Evolutionary conservation across 129 eudicot genomes (phyloP).

Genomic region (Flaveria robusta): DNA sequence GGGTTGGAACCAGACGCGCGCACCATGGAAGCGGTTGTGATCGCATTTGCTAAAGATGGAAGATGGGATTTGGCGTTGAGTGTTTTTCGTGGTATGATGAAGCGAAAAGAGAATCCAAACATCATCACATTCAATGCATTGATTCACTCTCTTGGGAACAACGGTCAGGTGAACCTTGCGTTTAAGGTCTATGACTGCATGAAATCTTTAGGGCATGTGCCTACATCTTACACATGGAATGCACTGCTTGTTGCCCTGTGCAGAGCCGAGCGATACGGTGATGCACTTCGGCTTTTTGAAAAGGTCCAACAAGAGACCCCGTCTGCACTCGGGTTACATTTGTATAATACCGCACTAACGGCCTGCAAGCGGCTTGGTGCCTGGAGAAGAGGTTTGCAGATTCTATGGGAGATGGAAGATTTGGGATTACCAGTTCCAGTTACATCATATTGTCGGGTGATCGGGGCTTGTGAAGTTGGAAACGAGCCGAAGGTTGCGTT

Average conservation of each 20-base stretch:
- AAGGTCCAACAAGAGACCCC: conserved; percentile 43
- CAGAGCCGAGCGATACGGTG: conserved; percentile 62
- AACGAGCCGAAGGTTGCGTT: conserved; percentile 67
- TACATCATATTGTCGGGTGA: conserved; percentile 77
- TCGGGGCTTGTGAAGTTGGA: conserved; percentile 92
- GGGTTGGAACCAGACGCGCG: conserved; percentile 58
- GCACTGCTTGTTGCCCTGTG: conserved; percentile 73
- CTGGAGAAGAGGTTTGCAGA: conserved; percentile 82
- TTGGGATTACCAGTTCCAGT: conserved; percentile 52
- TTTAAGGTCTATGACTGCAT: conserved; percentile 56
- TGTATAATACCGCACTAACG: conserved; percentile 63
- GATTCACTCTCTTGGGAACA: conserved; percentile 80
- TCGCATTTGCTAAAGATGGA: conserved; percentile 79
- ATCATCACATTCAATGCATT: conserved; percentile 70
- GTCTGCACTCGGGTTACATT: conserved; percentile 44
- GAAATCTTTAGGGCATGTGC: conserved; percentile 63
- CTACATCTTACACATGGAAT: conserved; percentile 91
- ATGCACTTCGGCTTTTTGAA: conserved; percentile 71
- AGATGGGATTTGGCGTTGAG: conserved; percentile 64
- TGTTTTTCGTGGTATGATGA: conserved; percentile 64
- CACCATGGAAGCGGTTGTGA: conserved; percentile 67
- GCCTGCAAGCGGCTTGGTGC: conserved; percentile 73
- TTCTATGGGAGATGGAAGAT: conserved; percentile 76
- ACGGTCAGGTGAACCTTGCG: conserved; percentile 60
- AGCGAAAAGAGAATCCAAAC: conserved; percentile 61